Evolutionary conservation across 179 eudicot species (phyloP).

Genomic region (Camellia oleifera): DNA sequence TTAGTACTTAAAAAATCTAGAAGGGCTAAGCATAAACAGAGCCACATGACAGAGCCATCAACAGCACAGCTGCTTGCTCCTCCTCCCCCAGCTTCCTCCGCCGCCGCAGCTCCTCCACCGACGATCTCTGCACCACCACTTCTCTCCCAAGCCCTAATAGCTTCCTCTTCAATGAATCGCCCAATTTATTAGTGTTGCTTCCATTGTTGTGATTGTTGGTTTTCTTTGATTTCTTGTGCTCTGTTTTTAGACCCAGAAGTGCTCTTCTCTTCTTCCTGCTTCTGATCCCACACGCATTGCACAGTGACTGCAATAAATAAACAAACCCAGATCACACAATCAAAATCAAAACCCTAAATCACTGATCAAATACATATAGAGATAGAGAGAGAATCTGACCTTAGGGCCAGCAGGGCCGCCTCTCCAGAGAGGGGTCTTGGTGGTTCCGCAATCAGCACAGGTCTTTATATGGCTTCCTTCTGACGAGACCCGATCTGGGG

Average conservation of each 20-base stretch:
- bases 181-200: slow-evolving; percentile 15
- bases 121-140: slow-evolving; percentile 73
- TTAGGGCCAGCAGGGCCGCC: slow-evolving; percentile 97
- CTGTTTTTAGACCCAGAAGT: slow-evolving; percentile 47
- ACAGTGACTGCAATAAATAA: slow-evolving; percentile 56
- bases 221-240: slow-evolving; percentile 46
- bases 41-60: slow-evolving; percentile 88
- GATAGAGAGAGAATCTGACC: slow-evolving; percentile 31
- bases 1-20: not conserved
- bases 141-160: slow-evolving; percentile 52
- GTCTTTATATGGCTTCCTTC: slow-evolving; percentile 47
- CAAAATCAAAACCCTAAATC: slow-evolving; percentile 10
- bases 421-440: slow-evolving; percentile 95
- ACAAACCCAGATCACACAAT: slow-evolving; percentile 3
- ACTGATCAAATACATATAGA: not conserved
- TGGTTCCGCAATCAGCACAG: slow-evolving; percentile 90
- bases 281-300: slow-evolving; percentile 97
- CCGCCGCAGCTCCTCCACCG: slow-evolving; percentile 37
- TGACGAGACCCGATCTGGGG: slow-evolving; percentile 39
- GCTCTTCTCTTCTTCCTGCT: slow-evolving; percentile 89
- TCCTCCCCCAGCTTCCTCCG: slow-evolving; percentile 70
- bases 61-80: slow-evolving; percentile 85
- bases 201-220: slow-evolving; percentile 11
- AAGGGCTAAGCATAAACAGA: slow-evolving; percentile 58
- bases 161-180: slow-evolving; percentile 53